Conservation (phyloP, 345 rosid species). For the Eucalyptus cladocalyx region DNA sequence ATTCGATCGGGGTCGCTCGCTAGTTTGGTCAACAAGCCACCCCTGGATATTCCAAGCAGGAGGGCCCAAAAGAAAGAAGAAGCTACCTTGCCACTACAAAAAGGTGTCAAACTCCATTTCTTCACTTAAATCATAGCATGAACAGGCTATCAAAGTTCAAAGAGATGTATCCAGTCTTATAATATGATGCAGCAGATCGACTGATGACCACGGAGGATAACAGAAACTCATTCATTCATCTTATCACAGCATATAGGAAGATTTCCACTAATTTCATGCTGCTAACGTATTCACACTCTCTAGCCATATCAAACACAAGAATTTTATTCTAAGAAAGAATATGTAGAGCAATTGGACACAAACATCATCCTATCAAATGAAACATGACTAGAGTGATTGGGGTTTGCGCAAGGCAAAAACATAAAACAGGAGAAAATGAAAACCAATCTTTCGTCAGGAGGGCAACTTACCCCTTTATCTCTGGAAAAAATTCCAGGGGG, state of each 20-base stretch:
- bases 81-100: neutral
- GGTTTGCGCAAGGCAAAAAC: neutral
- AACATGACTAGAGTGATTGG: neutral
- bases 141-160: neutral
- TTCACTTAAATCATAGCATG: neutral
- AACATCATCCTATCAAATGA: neutral
- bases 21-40: neutral
- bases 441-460: neutral
- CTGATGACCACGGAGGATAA: neutral
- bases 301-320: neutral
- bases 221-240: neutral
- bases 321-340: neutral
- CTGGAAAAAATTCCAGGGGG: conserved; percentile 25
- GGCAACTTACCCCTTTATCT: conserved; percentile 40
- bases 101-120: neutral
- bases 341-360: neutral
- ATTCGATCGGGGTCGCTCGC: neutral
- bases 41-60: neutral
- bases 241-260: neutral
- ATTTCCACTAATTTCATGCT: neutral
- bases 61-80: neutral
- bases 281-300: neutral
- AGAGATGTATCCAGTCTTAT: neutral
- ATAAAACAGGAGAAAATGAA: neutral
- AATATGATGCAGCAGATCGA: neutral